phyloP scores from a whole-genome alignment of 176 grass and related monocot genomes.

The Triticum dicoccoides region DNA sequence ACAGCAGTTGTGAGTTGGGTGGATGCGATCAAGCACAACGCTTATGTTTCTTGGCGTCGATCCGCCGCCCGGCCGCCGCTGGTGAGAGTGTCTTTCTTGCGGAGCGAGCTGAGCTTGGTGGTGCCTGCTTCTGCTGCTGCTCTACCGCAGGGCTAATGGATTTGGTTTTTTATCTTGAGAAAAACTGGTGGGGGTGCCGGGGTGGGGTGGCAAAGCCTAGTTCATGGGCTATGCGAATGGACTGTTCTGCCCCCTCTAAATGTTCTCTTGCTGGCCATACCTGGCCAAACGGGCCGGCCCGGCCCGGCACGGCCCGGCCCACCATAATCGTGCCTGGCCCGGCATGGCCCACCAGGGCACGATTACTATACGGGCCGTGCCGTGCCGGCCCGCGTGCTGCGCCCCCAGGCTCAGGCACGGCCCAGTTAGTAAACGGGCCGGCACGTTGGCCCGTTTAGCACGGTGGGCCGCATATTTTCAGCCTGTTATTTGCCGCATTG shows the following conservation, averaged over 20 bases:
- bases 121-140: not conserved
- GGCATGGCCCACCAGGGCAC: too few relatives aligned
- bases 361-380: too few relatives aligned
- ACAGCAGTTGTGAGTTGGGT: too few relatives aligned
- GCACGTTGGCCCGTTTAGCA: too few relatives aligned
- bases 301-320: too few relatives aligned
- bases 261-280: not conserved
- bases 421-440: too few relatives aligned
- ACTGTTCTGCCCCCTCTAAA: conserved; percentile 28
- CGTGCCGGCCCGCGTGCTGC: too few relatives aligned
- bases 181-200: conserved; percentile 16
- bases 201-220: conserved; percentile 14
- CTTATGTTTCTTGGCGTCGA: not conserved
- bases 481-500: too few relatives aligned
- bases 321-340: too few relatives aligned
- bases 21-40: not conserved
- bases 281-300: too few relatives aligned
- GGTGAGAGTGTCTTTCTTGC: not conserved
- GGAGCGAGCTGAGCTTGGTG: conserved; percentile 2
- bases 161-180: conserved; percentile 39
- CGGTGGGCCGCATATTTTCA: too few relatives aligned
- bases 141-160: conserved; percentile 1
- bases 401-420: too few relatives aligned
- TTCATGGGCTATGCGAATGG: conserved; percentile 19
- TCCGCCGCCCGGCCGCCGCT: not conserved